phyloP scores from a whole-genome alignment of 805 yeast species.

The Ascoidea asiatica region DNA sequence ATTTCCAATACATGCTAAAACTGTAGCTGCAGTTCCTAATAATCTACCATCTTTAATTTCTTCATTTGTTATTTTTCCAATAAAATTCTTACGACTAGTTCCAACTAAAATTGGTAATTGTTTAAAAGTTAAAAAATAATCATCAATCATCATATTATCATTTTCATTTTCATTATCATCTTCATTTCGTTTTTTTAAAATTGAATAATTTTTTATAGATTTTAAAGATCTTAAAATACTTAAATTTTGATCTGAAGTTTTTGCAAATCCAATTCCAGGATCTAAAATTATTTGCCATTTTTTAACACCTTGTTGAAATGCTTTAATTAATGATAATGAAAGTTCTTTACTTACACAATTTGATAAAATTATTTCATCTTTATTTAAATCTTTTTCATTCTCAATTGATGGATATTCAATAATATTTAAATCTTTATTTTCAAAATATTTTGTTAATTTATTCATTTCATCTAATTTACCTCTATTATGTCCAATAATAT shows the following conservation, averaged over 20 bases:
- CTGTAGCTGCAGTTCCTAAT: constrained; percentile 64
- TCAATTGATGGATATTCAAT: constrained; percentile 19
- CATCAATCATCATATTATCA: constrained; percentile 5
- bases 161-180: constrained; percentile 16
- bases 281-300: constrained; percentile 90
- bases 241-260: constrained; percentile 56
- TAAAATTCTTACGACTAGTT: constrained; percentile 77
- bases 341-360: constrained; percentile 57
- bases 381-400: constrained; percentile 14
- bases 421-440: constrained; percentile 22
- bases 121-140: constrained; percentile 1
- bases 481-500: constrained; percentile 72
- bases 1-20: constrained; percentile 59
- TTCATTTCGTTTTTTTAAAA: constrained; percentile 14
- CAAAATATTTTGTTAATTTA: constrained; percentile 37
- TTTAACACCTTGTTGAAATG: constrained; percentile 47
- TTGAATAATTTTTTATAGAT: constrained; percentile 33
- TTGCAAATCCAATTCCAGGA: constrained; percentile 98
- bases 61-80: constrained; percentile 60
- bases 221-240: constrained; percentile 40
- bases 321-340: constrained; percentile 36
- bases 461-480: constrained; percentile 73
- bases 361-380: constrained; percentile 24
- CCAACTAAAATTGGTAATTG: constrained; percentile 65
- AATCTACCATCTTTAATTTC: constrained; percentile 23